Base-by-base conservation (phyloP, 2,329 filamentous ascomycete species). In the Cadophora malorum region DNA sequence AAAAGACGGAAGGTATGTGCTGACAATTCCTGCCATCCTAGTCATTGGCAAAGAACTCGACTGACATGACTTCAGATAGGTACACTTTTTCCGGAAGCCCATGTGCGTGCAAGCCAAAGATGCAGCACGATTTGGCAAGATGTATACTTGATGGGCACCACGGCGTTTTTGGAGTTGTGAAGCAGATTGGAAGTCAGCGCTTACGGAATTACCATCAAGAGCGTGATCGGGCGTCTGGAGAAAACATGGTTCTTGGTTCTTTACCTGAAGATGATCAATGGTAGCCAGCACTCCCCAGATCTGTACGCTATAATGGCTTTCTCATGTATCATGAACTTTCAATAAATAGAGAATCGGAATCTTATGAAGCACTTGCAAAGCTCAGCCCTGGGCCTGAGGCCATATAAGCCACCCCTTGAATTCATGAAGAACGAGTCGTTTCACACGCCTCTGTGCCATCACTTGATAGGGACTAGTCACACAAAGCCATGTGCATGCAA, bases 111-210 rank as follows among this genome's bases (percentile, higher is more conserved):
- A 67, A 64, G 21, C 66, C 66, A 9, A 64, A 58, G 21, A 67
- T 65, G 66, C 66, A 67, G 21, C 66, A 65, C 35, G 66, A 67
- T 53, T 62, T 67, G 6, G 49, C 66, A 25, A 41, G 35, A 6
- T 67, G 66, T 45, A 64, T 67, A 31, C 41, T 65, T 16, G 61
- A 60, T 7, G 33, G 61, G 3, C 66, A 67, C 53, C 66, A 67
- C 31, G 66, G 66, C 33, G 31, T 65, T 6, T 67, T 67, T 47
- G 66, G 66, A 4, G 62, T 65, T 16, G 66, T 67, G 19, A 67
- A 56, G 53, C 66, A 67, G n/a, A 67, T 67, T 35, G 66, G 66
- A 6, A 67, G 66, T 25, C 66, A 67, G 61, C 38, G 55, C 28
- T 21, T 67, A 21, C 52, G 62, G 23, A 67, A 67, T 35, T 67